Percentiles rank a stretch among this genome's conserved stretches.
phyloP scores from a whole-genome alignment of 2,329 filamentous ascomycete species.

The Talaromyces sp. region DNA sequence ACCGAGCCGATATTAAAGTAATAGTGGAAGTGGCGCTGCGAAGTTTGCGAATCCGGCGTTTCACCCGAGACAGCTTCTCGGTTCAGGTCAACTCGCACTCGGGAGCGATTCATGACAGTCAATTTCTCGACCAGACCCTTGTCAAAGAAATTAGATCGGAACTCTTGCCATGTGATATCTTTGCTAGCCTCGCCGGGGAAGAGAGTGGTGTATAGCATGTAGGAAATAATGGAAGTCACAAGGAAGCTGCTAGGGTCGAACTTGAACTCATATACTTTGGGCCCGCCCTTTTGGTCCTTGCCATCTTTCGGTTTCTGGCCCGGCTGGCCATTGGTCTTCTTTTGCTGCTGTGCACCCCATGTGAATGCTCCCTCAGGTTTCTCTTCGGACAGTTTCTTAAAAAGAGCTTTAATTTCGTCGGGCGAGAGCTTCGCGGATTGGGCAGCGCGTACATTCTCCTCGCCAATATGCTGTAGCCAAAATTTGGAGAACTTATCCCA shows the following conservation, averaged over 20 bases:
- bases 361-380: conserved; percentile 5
- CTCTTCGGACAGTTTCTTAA: conserved; percentile 2
- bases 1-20: conserved; percentile 95
- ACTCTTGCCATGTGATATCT: conserved; percentile 98
- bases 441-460: neutral
- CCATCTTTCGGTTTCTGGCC: conserved; percentile 26
- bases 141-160: conserved; percentile 87
- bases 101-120: conserved; percentile 70
- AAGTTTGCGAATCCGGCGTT: conserved; percentile 72
- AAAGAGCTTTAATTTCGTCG: conserved; percentile 7
- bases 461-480: conserved; percentile 10
- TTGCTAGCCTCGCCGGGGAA: conserved; percentile 63
- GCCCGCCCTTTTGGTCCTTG: conserved; percentile 32
- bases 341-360: conserved; percentile 25
- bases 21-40: conserved; percentile 71
- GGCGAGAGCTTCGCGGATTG: conserved; percentile 5
- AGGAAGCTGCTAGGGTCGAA: conserved; percentile 56
- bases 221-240: conserved; percentile 58
- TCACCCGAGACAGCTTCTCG: conserved; percentile 67
- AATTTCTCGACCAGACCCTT: conserved; percentile 95
- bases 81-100: conserved; percentile 77
- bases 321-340: conserved; percentile 31
- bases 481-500: conserved; percentile 10
- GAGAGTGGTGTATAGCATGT: conserved; percentile 62
- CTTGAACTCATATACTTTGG: conserved; percentile 46